Conservation (phyloP, 1,139 yeast species). For the Geotrichum siamense region DNA sequence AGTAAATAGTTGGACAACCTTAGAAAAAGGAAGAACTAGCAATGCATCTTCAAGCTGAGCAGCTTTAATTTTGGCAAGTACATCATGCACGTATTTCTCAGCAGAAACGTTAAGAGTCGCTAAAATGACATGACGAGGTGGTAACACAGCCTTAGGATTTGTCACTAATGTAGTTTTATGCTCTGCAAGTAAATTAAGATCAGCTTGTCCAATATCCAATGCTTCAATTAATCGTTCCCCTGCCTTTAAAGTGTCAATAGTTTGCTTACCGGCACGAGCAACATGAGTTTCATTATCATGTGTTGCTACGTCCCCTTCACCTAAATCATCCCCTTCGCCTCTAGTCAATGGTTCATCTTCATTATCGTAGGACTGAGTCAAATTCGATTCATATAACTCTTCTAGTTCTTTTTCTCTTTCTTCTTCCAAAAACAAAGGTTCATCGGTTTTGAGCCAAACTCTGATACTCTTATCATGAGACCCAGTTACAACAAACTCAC, state of each 20-base stretch:
- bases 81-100: conserved; percentile 69
- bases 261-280: conserved; percentile 68
- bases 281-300: conserved; percentile 48
- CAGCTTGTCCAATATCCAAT: conserved; percentile 71
- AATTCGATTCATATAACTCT: conserved; percentile 73
- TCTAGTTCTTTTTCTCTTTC: conserved; percentile 94
- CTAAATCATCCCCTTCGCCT: conserved; percentile 23
- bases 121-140: conserved; percentile 62
- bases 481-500: conserved; percentile 70
- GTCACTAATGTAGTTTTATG: conserved; percentile 43
- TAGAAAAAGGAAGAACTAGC: conserved; percentile 82
- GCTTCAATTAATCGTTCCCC: conserved; percentile 95
- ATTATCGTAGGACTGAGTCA: conserved; percentile 66
- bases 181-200: conserved; percentile 51
- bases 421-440: conserved; percentile 90
- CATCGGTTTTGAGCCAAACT: conserved; percentile 87
- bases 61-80: conserved; percentile 60
- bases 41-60: conserved; percentile 90
- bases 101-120: conserved; percentile 66
- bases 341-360: conserved; percentile 17
- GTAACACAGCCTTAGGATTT: conserved; percentile 47
- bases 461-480: conserved; percentile 92
- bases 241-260: conserved; percentile 85
- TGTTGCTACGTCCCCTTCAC: conserved; percentile 30
- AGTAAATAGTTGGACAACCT: conserved; percentile 60